Evolutionary conservation across 2,329 filamentous ascomycete genomes (phyloP).

Genomic region (Ceratocystis lukuohia): DNA sequence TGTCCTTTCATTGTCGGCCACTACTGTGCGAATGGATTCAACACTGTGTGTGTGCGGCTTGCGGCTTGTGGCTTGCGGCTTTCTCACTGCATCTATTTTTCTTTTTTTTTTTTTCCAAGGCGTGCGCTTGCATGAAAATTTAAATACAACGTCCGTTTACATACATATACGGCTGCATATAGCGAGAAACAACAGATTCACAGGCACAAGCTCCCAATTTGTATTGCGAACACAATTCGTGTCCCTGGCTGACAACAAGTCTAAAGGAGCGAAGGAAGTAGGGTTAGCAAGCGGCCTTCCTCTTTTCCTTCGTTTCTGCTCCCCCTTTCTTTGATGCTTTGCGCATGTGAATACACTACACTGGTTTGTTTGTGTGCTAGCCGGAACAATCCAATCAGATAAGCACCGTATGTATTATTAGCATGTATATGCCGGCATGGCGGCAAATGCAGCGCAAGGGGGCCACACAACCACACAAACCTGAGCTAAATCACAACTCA

Average conservation of each 20-base stretch:
- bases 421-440: neutral
- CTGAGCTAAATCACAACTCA: no score
- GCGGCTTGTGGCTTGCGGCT: no score
- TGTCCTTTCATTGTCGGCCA: no score
- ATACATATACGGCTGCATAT: neutral
- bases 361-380: no score
- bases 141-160: neutral
- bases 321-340: neutral
- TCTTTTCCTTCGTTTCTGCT: neutral
- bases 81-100: neutral
- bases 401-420: neutral
- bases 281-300: neutral
- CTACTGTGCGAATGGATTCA: no score
- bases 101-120: neutral
- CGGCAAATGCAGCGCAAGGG: neutral
- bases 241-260: neutral
- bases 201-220: neutral
- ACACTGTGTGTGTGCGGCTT: no score
- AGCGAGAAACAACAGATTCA: neutral
- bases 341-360: neutral
- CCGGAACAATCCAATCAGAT: neutral
- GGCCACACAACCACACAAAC: neutral
- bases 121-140: neutral
- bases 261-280: neutral
- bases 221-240: neutral